phyloP scores from a whole-genome alignment of 257 asterid genomes.

The Przewalskia tangutica region DNA sequence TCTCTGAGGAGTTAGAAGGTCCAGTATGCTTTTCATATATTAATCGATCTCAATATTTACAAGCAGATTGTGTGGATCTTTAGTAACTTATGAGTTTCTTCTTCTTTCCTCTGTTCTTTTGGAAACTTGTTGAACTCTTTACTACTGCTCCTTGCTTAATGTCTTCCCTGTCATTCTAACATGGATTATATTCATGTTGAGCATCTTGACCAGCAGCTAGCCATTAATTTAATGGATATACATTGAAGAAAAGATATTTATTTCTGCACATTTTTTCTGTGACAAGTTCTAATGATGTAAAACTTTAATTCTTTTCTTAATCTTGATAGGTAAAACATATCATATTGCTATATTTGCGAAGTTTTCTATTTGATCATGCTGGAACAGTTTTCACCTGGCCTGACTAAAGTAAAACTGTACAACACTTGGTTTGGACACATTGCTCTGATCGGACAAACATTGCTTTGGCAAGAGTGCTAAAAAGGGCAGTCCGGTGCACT shows the following conservation, averaged over 20 bases:
- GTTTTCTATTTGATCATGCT: background rate
- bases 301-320: background rate
- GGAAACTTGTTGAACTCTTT: background rate
- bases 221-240: background rate
- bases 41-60: background rate
- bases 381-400: background rate
- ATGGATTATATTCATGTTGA: constrained; percentile 1
- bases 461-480: background rate
- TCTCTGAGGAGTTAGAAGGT: background rate
- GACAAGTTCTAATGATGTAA: background rate
- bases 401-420: background rate
- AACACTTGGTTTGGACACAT: background rate
- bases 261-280: background rate
- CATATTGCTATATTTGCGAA: background rate
- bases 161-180: background rate
- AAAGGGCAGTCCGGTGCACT: too few species aligned
- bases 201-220: background rate
- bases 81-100: background rate
- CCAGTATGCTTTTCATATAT: background rate
- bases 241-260: background rate
- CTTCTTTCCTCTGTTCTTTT: background rate
- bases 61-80: background rate
- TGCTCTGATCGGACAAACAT: background rate
- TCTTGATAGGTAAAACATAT: background rate
- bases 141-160: background rate